Evolutionary conservation across 2,329 filamentous ascomycete species (phyloP), one percentile per base, ranked within the genome.

Genomic region (Aspergillus fumigatus): DNA sequence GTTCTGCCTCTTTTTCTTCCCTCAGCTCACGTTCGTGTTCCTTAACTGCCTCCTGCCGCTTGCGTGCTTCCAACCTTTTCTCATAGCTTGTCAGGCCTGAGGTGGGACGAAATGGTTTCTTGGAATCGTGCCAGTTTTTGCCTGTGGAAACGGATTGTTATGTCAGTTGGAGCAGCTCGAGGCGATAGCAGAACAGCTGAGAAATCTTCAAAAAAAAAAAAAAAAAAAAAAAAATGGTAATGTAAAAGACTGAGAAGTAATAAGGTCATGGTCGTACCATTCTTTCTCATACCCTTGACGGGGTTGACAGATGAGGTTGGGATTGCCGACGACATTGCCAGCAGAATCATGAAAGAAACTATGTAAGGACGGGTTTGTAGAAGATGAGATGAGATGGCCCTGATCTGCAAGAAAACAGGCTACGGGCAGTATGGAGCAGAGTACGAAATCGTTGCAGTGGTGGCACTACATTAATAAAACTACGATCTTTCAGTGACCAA

Each of bases 21-120:
- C 93, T 95, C 85, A 99, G 86, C 75, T 97, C 92, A 76, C 90
- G 92, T 78, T 97, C 94, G 70, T 91, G 92, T 38, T 91, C 90
- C 79, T 97, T 97, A 66, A 89, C 84, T n/a, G 90, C 85, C 11
- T 84, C 83, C 66, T 87, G 82, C 7, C 86, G 83, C 60, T 86
- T 84, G 52, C 91, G 85, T 59, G 87, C 82, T 65, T 88, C 86
- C 48, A 84, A 79, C 53, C 93, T 87, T 75, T 91, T 88, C 64
- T 88, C 86, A 73, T 88, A 97, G 0, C 90, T 86, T 2, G 85
- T 89, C 65, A 92, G 82, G 26, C 92, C 91, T 9, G 88, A 82
- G 14, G 80, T 86, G 3, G 90, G 93, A 41, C 94, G 88, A 75
- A 97, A 97, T 1, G 94, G 86, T 61, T 88, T 89, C 73, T 92